Evolutionary conservation across 2,329 filamentous ascomycete genomes (phyloP).

Genomic region (Monilinia aucupariae): DNA sequence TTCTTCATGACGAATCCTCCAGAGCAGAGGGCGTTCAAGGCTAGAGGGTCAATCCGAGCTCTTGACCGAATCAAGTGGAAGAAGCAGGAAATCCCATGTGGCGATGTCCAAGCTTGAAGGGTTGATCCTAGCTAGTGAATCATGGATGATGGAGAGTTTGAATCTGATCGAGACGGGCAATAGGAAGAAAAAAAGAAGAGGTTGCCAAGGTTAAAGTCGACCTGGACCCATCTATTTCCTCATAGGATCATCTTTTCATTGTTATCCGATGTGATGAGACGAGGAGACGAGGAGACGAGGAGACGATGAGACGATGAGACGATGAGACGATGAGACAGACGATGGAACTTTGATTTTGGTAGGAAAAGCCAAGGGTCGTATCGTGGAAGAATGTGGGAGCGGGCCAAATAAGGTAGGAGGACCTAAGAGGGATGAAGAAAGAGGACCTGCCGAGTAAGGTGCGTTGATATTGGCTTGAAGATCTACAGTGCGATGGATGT

Average conservation of each 20-base stretch:
- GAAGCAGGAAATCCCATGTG: neutral
- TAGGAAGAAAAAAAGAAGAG: neutral
- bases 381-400: neutral
- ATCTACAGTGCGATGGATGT: too few species aligned
- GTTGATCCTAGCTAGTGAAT: neutral
- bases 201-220: neutral
- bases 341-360: too few species aligned
- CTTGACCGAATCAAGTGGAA: neutral
- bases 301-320: too few species aligned
- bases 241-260: neutral
- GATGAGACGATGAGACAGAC: too few species aligned
- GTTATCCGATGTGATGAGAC: too few species aligned
- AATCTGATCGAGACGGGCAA: neutral
- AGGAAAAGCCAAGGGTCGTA: too few species aligned
- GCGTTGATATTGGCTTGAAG: too few species aligned
- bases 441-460: too few species aligned
- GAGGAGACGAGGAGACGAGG: too few species aligned
- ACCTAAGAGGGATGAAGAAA: neutral
- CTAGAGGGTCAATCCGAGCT: neutral
- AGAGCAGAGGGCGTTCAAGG: neutral
- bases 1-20: slow-evolving; percentile 4
- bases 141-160: neutral
- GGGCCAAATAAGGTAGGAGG: neutral
- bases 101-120: neutral
- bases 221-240: neutral